phyloP scores from a whole-genome alignment of 768 basidiomycete species.

The Suillus discolor region DNA sequence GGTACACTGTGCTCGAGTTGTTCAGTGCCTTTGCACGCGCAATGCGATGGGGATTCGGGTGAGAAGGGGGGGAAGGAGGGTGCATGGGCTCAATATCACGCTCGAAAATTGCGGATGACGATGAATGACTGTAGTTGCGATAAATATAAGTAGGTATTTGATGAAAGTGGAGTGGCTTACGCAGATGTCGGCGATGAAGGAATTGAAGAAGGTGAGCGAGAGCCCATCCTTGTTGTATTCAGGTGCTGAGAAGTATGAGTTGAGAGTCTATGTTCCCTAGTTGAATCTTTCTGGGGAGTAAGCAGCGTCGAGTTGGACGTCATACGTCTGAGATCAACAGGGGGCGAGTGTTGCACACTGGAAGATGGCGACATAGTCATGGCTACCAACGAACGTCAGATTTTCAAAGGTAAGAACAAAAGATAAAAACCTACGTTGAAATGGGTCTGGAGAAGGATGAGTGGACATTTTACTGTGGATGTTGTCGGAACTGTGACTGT shows the following conservation, averaged over 20 bases:
- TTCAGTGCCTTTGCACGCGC: slow-evolving; percentile 70
- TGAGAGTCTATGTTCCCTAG: slow-evolving; percentile 41
- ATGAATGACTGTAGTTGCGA: slow-evolving; percentile 50
- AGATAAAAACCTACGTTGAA: slow-evolving; percentile 20
- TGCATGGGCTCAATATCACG: slow-evolving; percentile 77
- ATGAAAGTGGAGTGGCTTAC: slow-evolving; percentile 37
- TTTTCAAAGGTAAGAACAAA: neutral
- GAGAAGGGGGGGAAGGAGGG: slow-evolving; percentile 38
- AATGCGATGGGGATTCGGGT: slow-evolving; percentile 70
- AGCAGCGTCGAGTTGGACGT: slow-evolving; percentile 50
- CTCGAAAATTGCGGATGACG: slow-evolving; percentile 90
- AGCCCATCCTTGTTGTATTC: slow-evolving; percentile 53
- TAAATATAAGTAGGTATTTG: slow-evolving; percentile 11
- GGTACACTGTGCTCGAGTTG: slow-evolving; percentile 81
- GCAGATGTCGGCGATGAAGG: slow-evolving; percentile 81
- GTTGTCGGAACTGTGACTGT: slow-evolving; percentile 15
- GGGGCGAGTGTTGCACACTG: slow-evolving; percentile 30
- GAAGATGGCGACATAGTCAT: slow-evolving; percentile 17
- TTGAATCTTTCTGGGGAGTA: slow-evolving; percentile 30
- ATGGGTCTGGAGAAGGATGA: slow-evolving; percentile 17
- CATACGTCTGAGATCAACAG: slow-evolving; percentile 57
- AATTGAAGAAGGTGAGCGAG: slow-evolving; percentile 71
- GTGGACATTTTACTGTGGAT: slow-evolving; percentile 18
- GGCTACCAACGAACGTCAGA: slow-evolving; percentile 13
- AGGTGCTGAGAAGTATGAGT: slow-evolving; percentile 52